These are phyloP conservation scores for Ramaria sp. DNA, from an alignment of 768 basidiomycete species.

Conservation along the genomic window DNA sequence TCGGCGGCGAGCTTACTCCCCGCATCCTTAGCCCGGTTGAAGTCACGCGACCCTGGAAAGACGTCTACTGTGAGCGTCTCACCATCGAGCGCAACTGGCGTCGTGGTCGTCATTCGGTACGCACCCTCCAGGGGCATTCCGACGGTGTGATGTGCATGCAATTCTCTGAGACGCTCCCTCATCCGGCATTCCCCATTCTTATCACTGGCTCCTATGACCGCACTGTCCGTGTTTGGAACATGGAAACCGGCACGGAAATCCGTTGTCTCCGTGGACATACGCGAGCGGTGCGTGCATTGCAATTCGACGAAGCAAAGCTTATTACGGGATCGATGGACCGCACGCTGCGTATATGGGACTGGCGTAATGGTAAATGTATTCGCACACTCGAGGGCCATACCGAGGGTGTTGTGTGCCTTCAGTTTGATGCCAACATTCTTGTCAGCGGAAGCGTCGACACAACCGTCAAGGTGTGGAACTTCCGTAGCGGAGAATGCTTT, in stretches of 20 bases:
- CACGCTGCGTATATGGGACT: constrained; percentile 93
- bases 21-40: constrained; percentile 18
- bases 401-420: constrained; percentile 82
- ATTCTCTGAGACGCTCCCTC: constrained; percentile 73
- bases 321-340: constrained; percentile 96
- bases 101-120: constrained; percentile 77
- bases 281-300: constrained; percentile 81
- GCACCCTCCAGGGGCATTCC: constrained; percentile 83
- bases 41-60: constrained; percentile 90
- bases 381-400: constrained; percentile 84
- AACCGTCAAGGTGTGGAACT: constrained; percentile 94
- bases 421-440: constrained; percentile 85
- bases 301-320: constrained; percentile 91
- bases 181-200: constrained; percentile 84
- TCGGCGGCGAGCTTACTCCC: constrained; percentile 15
- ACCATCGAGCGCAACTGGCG: constrained; percentile 96
- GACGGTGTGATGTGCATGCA: constrained; percentile 98
- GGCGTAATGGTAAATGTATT: constrained; percentile 82
- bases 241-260: constrained; percentile 81
- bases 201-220: constrained; percentile 98
- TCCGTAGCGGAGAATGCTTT: constrained; percentile 84
- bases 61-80: constrained; percentile 96
- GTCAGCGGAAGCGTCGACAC: constrained; percentile 89
- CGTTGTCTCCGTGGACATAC: constrained; percentile 84
- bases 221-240: constrained; percentile 91